Conservation (phyloP, 495 filamentous ascomycete genomes). For the Lasiosphaeria hispida region DNA sequence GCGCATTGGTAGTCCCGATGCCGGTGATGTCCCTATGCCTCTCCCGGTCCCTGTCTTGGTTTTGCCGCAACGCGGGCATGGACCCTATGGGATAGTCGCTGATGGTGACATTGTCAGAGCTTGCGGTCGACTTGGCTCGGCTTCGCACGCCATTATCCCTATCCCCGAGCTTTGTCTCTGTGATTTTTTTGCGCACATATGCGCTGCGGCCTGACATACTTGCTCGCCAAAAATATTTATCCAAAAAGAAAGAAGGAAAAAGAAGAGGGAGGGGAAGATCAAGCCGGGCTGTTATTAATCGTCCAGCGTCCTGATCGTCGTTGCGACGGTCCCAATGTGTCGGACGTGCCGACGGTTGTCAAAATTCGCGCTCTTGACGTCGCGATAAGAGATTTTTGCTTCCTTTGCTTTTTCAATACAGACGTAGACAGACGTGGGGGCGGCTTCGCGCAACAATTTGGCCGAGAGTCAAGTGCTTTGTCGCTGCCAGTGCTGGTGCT, state of each 20-base stretch:
- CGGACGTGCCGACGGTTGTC: not conserved
- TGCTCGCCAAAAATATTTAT: not conserved
- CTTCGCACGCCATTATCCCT: slow-evolving; percentile 18
- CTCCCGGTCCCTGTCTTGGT: slow-evolving; percentile 13
- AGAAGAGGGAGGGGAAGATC: no score
- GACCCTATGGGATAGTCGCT: slow-evolving; percentile 28
- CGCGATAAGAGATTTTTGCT: slow-evolving; percentile 1
- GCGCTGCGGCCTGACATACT: slow-evolving; percentile 56
- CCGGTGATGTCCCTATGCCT: slow-evolving; percentile 30
- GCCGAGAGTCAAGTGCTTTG: not conserved
- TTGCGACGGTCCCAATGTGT: not conserved
- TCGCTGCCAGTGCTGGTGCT: not conserved
- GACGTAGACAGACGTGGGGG: slow-evolving; percentile 8
- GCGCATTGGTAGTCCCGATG: slow-evolving; percentile 40
- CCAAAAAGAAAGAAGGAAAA: no score
- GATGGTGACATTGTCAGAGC: slow-evolving; percentile 42
- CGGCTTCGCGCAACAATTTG: slow-evolving; percentile 4
- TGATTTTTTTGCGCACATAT: slow-evolving; percentile 54
- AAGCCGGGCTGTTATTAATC: no score
- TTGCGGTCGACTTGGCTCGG: slow-evolving; percentile 33
- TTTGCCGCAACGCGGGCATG: slow-evolving; percentile 25
- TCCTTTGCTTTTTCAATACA: not conserved
- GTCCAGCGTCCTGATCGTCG: not conserved
- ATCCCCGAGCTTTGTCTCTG: slow-evolving; percentile 38
- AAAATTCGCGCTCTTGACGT: slow-evolving; percentile 6